These are phyloP conservation scores for Psilocybe cubensis DNA, from an alignment of 768 basidiomycete genomes.

Conservation along the genomic window DNA sequence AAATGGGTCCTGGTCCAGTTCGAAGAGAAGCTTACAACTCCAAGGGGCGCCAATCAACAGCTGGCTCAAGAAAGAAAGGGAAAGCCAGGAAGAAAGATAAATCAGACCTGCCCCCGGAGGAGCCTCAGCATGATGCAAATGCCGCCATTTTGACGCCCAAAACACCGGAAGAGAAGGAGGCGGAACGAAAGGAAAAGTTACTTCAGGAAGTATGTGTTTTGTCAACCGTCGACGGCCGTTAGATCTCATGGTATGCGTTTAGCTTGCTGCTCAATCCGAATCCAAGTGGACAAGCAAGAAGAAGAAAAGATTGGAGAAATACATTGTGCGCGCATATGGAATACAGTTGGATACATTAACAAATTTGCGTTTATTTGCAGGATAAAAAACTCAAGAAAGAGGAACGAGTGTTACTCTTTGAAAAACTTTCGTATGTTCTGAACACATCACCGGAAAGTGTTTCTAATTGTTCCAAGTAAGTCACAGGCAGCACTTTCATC, in stretches of 20 bases:
- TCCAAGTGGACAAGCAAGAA: constrained; percentile 84
- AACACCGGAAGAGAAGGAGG: constrained; percentile 61
- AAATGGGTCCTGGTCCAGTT: constrained; percentile 22
- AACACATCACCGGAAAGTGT: constrained; percentile 1
- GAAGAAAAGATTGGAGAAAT: constrained; percentile 88
- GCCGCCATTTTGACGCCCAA: constrained; percentile 61
- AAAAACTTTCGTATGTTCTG: constrained; percentile 75
- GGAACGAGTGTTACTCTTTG: constrained; percentile 73
- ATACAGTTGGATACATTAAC: not conserved
- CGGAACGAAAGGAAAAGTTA: constrained; percentile 60
- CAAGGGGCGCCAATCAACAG: constrained; percentile 66
- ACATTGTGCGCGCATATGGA: constrained; percentile 63
- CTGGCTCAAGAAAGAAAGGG: constrained; percentile 67
- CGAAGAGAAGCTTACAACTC: constrained; percentile 55
- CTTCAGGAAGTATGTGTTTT: constrained; percentile 55
- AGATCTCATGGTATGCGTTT: constrained; percentile 7
- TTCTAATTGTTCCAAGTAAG: constrained; percentile 53
- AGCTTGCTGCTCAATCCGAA: constrained; percentile 58
- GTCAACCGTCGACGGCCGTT: not conserved
- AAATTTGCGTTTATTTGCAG: constrained; percentile 38
- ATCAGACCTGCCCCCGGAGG: constrained; percentile 9
- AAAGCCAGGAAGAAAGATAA: constrained; percentile 38
- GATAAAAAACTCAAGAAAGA: constrained; percentile 94
- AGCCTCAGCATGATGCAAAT: constrained; percentile 52
- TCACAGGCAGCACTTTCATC: constrained; percentile 72